A percentile compares a stretch with the other conserved stretches of the same genome.
Evolutionary conservation across 371 early-diverging fungal genomes (phyloP).

Genomic region (Mortierella sp.): DNA sequence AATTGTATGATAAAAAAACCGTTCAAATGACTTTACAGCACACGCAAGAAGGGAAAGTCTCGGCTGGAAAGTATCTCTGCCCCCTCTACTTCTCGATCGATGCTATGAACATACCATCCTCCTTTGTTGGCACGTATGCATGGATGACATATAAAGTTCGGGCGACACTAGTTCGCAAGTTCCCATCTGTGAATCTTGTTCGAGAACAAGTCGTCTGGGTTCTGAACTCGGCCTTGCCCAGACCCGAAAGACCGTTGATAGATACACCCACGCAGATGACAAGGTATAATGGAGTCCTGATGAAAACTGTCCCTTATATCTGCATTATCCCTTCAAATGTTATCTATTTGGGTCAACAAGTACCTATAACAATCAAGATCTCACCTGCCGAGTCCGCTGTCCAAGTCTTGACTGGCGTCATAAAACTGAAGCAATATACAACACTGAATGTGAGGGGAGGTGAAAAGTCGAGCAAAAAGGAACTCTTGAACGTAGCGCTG

Average conservation of each 20-base stretch:
- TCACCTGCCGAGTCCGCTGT: neutral
- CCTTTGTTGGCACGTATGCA: constrained; percentile 2
- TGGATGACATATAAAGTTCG: constrained; percentile 20
- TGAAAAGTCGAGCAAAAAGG: constrained; percentile 8
- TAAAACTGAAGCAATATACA: constrained; percentile 38
- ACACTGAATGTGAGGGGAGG: constrained; percentile 2
- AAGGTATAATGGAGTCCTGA: constrained; percentile 8
- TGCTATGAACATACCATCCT: constrained; percentile 5
- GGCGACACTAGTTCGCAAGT: constrained; percentile 19
- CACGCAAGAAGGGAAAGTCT: constrained; percentile 8
- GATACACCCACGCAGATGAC: constrained; percentile 19
- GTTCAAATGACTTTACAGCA: constrained; percentile 6
- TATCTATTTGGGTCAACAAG: constrained; percentile 19
- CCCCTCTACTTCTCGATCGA: constrained; percentile 12
- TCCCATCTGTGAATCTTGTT: constrained; percentile 20
- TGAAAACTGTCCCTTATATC: constrained; percentile 10
- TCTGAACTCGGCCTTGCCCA: constrained; percentile 15
- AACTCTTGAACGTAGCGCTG: constrained; percentile 10
- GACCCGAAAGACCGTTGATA: constrained; percentile 2
- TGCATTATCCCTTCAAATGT: constrained; percentile 24
- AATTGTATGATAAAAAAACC: neutral
- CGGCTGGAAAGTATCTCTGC: constrained; percentile 5
- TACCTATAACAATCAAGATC: constrained; percentile 31
- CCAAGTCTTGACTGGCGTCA: constrained; percentile 18
- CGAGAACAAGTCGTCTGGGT: constrained; percentile 24